These are phyloP conservation scores for Sphagnum tenellum DNA, from an alignment of 225 moss, liverwort and hornwort genomes.

Conservation along the genomic window DNA sequence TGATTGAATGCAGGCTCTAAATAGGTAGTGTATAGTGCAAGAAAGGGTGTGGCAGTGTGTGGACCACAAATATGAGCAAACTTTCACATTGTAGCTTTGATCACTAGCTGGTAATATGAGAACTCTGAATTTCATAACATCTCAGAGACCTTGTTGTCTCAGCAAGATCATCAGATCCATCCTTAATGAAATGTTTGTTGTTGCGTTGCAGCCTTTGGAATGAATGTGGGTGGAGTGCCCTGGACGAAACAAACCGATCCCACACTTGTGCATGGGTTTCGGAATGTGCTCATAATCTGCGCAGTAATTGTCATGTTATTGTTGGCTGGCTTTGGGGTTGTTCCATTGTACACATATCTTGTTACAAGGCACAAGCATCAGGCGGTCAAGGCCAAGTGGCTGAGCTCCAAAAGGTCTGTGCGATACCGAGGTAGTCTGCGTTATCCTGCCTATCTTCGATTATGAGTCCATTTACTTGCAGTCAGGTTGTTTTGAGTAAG, in stretches of 20 bases:
- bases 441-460: slow-evolving; percentile 17
- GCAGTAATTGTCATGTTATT: slow-evolving; percentile 49
- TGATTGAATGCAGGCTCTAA: slow-evolving; percentile 34
- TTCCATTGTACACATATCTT: slow-evolving; percentile 56
- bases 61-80: no score
- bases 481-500: no score
- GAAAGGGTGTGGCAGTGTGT: no score
- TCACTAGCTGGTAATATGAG: no score
- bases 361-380: slow-evolving; percentile 20
- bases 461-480: slow-evolving; percentile 10
- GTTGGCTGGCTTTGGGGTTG: slow-evolving; percentile 53
- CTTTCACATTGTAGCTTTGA: no score
- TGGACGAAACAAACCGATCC: slow-evolving; percentile 67
- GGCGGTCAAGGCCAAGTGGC: slow-evolving; percentile 22
- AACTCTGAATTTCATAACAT: no score
- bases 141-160: no score
- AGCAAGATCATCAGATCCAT: no score
- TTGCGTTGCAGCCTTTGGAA: slow-evolving; percentile 60
- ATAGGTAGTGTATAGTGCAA: no score
- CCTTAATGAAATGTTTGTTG: slow-evolving; percentile 60
- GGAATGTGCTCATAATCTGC: slow-evolving; percentile 75
- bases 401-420: slow-evolving; percentile 46
- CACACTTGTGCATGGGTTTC: slow-evolving; percentile 51
- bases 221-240: slow-evolving; percentile 96
- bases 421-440: slow-evolving; percentile 27